Conservation (phyloP, 805 yeast species). For the Candida chauliodis region DNA sequence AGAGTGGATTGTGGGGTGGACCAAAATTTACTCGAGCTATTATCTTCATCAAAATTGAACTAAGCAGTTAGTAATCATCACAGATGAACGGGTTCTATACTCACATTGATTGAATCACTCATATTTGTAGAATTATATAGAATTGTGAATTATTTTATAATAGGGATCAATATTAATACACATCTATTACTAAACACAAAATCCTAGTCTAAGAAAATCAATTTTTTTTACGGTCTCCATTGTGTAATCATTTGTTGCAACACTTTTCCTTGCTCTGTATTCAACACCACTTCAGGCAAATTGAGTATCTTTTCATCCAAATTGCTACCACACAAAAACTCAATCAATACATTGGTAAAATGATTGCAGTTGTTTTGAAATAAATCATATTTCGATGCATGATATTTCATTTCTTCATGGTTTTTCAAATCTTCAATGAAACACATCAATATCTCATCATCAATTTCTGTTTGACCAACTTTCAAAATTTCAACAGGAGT, state of each 20-base stretch:
- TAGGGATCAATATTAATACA: not conserved
- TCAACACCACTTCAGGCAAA: slow-evolving; percentile 51
- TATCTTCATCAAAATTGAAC: slow-evolving; percentile 6
- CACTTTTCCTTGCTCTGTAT: slow-evolving; percentile 29
- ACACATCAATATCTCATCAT: slow-evolving; percentile 50
- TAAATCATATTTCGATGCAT: slow-evolving; percentile 49
- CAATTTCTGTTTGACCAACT: slow-evolving; percentile 51
- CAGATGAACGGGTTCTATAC: not conserved
- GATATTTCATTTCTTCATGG: slow-evolving; percentile 38
- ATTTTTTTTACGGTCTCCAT: not conserved
- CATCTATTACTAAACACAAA: not conserved
- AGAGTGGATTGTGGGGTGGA: not conserved
- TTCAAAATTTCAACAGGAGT: slow-evolving; percentile 49
- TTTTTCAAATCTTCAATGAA: slow-evolving; percentile 46
- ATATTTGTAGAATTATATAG: too few species aligned
- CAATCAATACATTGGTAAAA: slow-evolving; percentile 54
- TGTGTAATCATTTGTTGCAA: not conserved
- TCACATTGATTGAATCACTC: slow-evolving; percentile 6
- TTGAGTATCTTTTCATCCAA: slow-evolving; percentile 51
- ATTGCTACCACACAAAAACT: slow-evolving; percentile 53
- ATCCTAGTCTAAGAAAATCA: not conserved
- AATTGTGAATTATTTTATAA: too few species aligned
- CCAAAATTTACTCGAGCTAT: slow-evolving; percentile 1
- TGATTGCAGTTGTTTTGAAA: slow-evolving; percentile 68
- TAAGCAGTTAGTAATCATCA: not conserved